Percentiles rank a stretch among this genome's conserved stretches.
Evolutionary conservation across 2,329 filamentous ascomycete genomes (phyloP).

Genomic region (Ampelomyces quisqualis): DNA sequence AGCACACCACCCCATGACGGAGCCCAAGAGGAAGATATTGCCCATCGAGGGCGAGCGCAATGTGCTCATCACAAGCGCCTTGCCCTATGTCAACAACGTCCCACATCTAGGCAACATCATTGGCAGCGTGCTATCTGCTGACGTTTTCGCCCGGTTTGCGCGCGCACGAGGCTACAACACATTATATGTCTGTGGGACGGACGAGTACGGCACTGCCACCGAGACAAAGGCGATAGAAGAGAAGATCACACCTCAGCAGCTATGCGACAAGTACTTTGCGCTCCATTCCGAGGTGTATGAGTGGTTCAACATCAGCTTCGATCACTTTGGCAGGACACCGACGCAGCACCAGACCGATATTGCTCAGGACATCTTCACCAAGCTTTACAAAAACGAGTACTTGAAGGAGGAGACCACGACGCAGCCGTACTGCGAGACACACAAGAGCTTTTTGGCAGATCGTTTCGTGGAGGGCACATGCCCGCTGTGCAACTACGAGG

Average conservation of each 20-base stretch:
- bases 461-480: constrained; percentile 81
- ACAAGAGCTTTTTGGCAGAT: constrained; percentile 50
- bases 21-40: constrained; percentile 48
- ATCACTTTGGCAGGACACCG: constrained; percentile 91
- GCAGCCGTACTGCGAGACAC: constrained; percentile 83
- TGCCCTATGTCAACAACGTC: constrained; percentile 77
- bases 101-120: constrained; percentile 66
- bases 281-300: constrained; percentile 90
- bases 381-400: constrained; percentile 85
- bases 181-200: constrained; percentile 82
- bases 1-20: constrained; percentile 22
- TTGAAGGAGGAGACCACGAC: constrained; percentile 83
- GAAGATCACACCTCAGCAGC: constrained; percentile 74
- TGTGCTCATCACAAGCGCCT: constrained; percentile 85
- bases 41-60: constrained; percentile 68
- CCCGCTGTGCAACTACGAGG: constrained; percentile 63
- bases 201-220: constrained; percentile 94
- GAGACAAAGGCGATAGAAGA: constrained; percentile 95
- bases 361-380: constrained; percentile 84
- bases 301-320: constrained; percentile 94
- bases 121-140: constrained; percentile 71
- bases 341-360: constrained; percentile 89
- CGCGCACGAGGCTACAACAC: constrained; percentile 77
- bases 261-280: constrained; percentile 90
- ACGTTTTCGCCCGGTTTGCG: constrained; percentile 74